Base-by-base conservation (phyloP, 495 filamentous ascomycete species). In the Saxispiralis lemnorum region DNA sequence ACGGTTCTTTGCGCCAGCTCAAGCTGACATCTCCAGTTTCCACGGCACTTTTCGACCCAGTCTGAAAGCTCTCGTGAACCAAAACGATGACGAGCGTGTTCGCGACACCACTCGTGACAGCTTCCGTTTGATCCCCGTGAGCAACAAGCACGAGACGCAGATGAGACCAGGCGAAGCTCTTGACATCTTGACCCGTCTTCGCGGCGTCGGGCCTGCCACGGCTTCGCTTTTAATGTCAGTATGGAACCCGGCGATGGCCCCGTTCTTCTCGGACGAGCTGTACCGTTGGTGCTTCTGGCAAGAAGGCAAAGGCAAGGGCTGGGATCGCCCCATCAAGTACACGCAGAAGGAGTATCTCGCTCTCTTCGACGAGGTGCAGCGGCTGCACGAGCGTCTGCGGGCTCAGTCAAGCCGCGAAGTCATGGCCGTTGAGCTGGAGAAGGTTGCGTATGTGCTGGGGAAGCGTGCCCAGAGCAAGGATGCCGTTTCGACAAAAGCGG, bases 201-300 rank as follows among this genome's bases (percentile, higher is more conserved):
- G 68, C 14, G 82, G 81, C 34, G 69, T 86, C 38, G 82, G 82
- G 0, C 73, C 75, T 19, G 80, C 82, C 6, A 84, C 81, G 0
- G 79, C 77, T 0, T 83, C 78, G 2, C 63, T 88, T 18, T 59
- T 86, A 2, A 66, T 86, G 2, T 71, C 77, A 0, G 66, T 76
- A 3, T 66, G 67, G 41, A 69, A 76, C n/a, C 60, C 67, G 0
- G 53, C 63, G 0, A 60, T 67, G 15, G 64, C 77, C 10, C 72
- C 81, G 1, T 88, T 85, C 58, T 86, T 81, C 60, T 78, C 76
- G 20, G 81, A 88, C 49, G 80, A 86, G 61, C 63, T 73, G 16
- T 85, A 72, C 55, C 65, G 74, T 44, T 86, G 78, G 78, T 12
- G 71, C 66, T 56, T 53, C 52, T 50, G 59, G 57, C 35, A 72